Evolutionary conservation across 345 rosid genomes (phyloP), one percentile per base, ranked within the genome.

Genomic region (Brassica carinata): DNA sequence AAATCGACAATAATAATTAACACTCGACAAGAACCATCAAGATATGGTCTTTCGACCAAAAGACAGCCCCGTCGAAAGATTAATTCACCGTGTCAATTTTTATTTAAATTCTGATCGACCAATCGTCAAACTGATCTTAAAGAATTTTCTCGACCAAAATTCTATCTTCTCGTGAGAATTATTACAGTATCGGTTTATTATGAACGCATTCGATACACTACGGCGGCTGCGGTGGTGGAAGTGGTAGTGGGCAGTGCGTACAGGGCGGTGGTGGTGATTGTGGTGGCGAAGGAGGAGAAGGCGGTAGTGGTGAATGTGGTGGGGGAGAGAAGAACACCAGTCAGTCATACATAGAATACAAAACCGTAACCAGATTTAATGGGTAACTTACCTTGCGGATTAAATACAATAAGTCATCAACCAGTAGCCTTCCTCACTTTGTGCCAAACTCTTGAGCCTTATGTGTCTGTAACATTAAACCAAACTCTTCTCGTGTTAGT

Each of bases 371-470:
- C 5, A 75, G 8, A 7, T 7, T n/a, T 15, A 48, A 15, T 57
- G 15, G 69, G 2, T 15, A 38, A 38, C n/a, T n/a, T 84, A 92
- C 98, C 99, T 96, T 96, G 81, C 94, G 92, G 69, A 93, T 87
- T 53, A 88, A 84, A 78, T 89, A 92, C 69, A 96, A 83, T 78
- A 92, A 93, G 87, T 96, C 97, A 85, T 90, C 99, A 70, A 96
- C 92, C 5, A 87, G 79, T 26, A 90, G 84, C 73, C 93, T 96
- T 75, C 94, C 97, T 76, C 97, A 85, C 79, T 90, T 89, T 31
- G 98, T 81, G 71, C 99, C 96, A 17, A 89, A 78, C 62, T 93
- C 99, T 78, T 90, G 98, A 23, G 97, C 96, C 83, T 91, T 96
- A 73, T 91, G 96, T 17, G 96, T 88, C 99, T 55, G 6, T 95